phyloP scores from a whole-genome alignment of 2,329 filamentous ascomycete species.

The Paracoccidioides lutzii region DNA sequence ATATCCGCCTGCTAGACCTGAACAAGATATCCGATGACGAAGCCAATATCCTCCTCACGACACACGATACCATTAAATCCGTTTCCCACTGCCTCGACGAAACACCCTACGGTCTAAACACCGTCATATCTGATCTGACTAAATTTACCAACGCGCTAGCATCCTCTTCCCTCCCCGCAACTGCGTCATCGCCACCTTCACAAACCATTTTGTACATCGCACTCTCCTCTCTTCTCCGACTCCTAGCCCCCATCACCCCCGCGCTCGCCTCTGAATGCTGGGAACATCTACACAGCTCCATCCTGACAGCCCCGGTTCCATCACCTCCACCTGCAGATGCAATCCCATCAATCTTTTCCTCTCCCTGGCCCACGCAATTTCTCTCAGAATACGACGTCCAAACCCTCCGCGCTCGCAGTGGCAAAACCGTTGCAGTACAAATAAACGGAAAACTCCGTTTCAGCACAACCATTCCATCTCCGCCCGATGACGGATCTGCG shows the following conservation, averaged over 20 bases:
- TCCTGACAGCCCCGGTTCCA: conserved; percentile 7
- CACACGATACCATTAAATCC: conserved; percentile 54
- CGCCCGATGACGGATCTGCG: conserved; percentile 27
- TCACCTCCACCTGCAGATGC: conserved; percentile 4
- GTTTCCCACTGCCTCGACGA: conserved; percentile 57
- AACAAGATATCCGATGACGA: conserved; percentile 24
- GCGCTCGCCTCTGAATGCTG: conserved; percentile 74
- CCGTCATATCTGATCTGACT: conserved; percentile 71
- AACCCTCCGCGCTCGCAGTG: conserved; percentile 39
- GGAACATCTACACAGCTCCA: conserved; percentile 40
- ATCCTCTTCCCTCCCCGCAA: conserved; percentile 27
- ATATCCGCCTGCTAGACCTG: conserved; percentile 18
- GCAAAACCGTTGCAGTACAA: conserved; percentile 50
- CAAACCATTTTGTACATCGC: conserved; percentile 32
- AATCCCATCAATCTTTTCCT: conserved; percentile 30
- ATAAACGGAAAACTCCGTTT: conserved; percentile 68
- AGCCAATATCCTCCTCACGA: conserved; percentile 46
- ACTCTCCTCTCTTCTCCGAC: conserved; percentile 48
- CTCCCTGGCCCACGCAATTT: conserved; percentile 45
- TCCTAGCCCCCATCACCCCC: conserved; percentile 69
- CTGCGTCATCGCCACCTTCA: conserved; percentile 13
- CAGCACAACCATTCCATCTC: conserved; percentile 49
- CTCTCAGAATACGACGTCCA: conserved; percentile 26
- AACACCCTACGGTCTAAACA: conserved; percentile 67
- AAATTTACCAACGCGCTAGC: conserved; percentile 59